A percentile compares a stretch with the other conserved stretches of the same genome.
These are phyloP conservation scores for Neurospora crassa DNA, from an alignment of 2,329 filamentous ascomycete genomes.

Conservation along the genomic window DNA sequence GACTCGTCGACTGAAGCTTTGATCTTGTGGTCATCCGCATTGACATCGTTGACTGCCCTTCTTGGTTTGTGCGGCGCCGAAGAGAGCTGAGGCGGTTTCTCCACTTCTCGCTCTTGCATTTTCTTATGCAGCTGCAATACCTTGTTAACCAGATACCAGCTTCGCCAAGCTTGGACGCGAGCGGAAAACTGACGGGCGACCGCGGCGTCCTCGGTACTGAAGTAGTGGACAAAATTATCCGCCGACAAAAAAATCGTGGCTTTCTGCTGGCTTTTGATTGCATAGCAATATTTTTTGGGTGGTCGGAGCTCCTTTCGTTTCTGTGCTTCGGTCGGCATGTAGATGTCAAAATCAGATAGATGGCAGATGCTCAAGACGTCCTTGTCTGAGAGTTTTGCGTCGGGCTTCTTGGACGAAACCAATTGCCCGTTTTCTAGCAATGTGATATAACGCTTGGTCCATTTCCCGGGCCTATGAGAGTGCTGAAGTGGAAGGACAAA, in stretches of 20 bases:
- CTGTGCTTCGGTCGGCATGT: conserved; percentile 62
- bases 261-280: conserved; percentile 87
- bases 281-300: conserved; percentile 78
- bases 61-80: conserved; percentile 16
- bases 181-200: conserved; percentile 61
- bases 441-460: conserved; percentile 77
- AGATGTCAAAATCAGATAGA: conserved; percentile 87
- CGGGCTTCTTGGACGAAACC: conserved; percentile 57
- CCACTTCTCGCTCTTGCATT: conserved; percentile 20
- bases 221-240: conserved; percentile 86
- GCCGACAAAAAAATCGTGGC: conserved; percentile 72
- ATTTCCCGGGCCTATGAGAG: conserved; percentile 73
- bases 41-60: conserved; percentile 23
- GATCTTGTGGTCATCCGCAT: conserved; percentile 25
- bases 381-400: conserved; percentile 51
- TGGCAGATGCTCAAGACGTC: conserved; percentile 67
- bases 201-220: conserved; percentile 64
- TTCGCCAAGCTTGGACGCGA: conserved; percentile 72
- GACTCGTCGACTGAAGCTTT: conserved; percentile 36
- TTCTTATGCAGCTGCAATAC: conserved; percentile 34
- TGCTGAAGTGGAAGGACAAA: conserved; percentile 67
- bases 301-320: conserved; percentile 64
- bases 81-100: conserved; percentile 21
- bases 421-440: conserved; percentile 66
- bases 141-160: conserved; percentile 79